Evolutionary conservation across 1,284 basidiomycete genomes (phyloP).

Genomic region (Neonothopanus nambi): DNA sequence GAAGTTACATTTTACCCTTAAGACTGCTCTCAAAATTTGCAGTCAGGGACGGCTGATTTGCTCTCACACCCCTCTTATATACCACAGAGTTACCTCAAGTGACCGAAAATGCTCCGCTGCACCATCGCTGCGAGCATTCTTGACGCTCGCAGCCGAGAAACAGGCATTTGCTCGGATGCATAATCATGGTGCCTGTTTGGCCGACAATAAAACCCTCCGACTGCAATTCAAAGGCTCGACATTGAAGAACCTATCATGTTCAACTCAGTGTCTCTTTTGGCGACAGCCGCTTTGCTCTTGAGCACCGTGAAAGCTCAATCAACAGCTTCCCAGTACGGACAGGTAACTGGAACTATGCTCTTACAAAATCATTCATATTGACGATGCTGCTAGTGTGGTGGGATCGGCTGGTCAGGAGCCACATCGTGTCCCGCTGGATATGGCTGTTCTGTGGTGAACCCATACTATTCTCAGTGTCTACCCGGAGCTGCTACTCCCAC

Average conservation of each 20-base stretch:
- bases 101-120: slow-evolving; percentile 7
- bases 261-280: slow-evolving; percentile 17
- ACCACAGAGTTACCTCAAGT: slow-evolving; percentile 14
- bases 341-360: slow-evolving; percentile 29
- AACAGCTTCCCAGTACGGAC: slow-evolving; percentile 29
- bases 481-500: slow-evolving; percentile 37
- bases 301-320: slow-evolving; percentile 23
- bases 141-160: slow-evolving; percentile 29
- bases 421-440: slow-evolving; percentile 49
- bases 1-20: background rate
- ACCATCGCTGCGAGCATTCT: background rate
- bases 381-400: slow-evolving; percentile 37
- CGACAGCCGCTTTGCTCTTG: slow-evolving; percentile 19
- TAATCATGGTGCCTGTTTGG: background rate
- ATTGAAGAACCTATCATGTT: slow-evolving; percentile 17
- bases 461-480: slow-evolving; percentile 55
- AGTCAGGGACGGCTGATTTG: background rate
- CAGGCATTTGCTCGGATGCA: slow-evolving; percentile 37
- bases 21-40: background rate
- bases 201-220: background rate
- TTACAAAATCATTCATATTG: slow-evolving; percentile 34
- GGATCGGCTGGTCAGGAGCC: slow-evolving; percentile 50
- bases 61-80: background rate
- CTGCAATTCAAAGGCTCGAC: background rate
- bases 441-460: slow-evolving; percentile 44